Percentiles rank a stretch among this genome's conserved stretches.
Evolutionary conservation across 257 asterid species (phyloP).

Genomic region (Echium plantagineum): DNA sequence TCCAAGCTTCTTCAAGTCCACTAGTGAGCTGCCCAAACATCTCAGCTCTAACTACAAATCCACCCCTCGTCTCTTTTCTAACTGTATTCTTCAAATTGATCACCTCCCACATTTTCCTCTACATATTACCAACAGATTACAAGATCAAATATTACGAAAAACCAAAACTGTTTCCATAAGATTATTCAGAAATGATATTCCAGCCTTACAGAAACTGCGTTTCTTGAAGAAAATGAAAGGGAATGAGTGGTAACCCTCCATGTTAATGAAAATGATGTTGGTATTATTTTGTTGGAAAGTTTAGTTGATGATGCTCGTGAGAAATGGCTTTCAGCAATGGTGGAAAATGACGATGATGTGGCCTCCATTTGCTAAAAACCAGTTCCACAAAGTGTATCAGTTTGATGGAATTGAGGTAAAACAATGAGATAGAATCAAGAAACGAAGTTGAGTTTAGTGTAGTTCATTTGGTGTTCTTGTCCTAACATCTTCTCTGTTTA

Average conservation of each 20-base stretch:
- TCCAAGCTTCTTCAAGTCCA: constrained; percentile 93
- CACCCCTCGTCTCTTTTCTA: constrained; percentile 34
- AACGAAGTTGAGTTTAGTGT: background rate
- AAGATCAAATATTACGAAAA: background rate
- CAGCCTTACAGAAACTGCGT: constrained; percentile 38
- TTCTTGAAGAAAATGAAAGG: constrained; percentile 46
- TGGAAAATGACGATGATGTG: constrained; percentile 37
- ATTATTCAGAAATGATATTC: background rate
- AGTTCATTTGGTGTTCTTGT: background rate
- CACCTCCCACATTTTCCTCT: constrained; percentile 66
- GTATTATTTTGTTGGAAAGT: constrained; percentile 20
- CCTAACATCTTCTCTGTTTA: background rate
- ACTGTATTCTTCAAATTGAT: constrained; percentile 26
- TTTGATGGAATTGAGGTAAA: too few species aligned
- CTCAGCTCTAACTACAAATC: constrained; percentile 57
- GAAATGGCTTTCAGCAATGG: constrained; percentile 56
- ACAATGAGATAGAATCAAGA: background rate
- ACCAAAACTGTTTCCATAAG: background rate
- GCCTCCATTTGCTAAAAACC: constrained; percentile 35
- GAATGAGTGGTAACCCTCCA: constrained; percentile 33
- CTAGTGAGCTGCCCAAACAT: constrained; percentile 92
- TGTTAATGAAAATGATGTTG: constrained; percentile 14
- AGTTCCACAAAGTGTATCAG: background rate
- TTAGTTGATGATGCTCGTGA: constrained; percentile 21
- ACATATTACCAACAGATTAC: background rate